Evolutionary conservation across 1,139 yeast species (phyloP).

Genomic region (Saccharomyces hybrid): DNA sequence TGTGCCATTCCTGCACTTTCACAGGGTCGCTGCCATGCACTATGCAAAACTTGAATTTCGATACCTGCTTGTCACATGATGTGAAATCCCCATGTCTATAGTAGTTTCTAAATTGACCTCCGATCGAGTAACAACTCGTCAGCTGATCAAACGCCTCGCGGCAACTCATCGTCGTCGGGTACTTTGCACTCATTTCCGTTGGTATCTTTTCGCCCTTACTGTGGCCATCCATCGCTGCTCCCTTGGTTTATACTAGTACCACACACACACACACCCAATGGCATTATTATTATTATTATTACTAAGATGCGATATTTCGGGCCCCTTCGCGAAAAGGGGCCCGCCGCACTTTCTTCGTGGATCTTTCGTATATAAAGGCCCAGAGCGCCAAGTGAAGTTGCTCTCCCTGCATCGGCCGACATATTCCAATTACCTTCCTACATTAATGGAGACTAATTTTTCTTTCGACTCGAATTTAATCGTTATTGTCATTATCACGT

Average conservation of each 20-base stretch:
- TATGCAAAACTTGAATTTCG: conserved; percentile 76
- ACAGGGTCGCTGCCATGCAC: conserved; percentile 44
- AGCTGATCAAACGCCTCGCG: conserved; percentile 82
- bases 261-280: background rate
- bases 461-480: background rate
- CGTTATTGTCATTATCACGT: conserved; percentile 8
- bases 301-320: conserved; percentile 1
- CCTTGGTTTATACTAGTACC: background rate
- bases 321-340: conserved; percentile 1
- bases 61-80: conserved; percentile 60
- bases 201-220: background rate
- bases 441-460: background rate
- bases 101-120: conserved; percentile 78
- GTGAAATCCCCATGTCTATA: conserved; percentile 77
- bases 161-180: conserved; percentile 50
- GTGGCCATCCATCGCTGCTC: background rate
- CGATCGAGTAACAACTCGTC: conserved; percentile 77
- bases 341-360: background rate
- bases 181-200: conserved; percentile 9
- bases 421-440: background rate
- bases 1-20: conserved; percentile 65
- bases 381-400: background rate
- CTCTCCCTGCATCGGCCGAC: background rate
- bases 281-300: background rate
- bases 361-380: background rate